Evolutionary conservation across 2,329 filamentous ascomycete genomes (phyloP).

Genomic region (Stagonosporopsis cucurbitacearum): DNA sequence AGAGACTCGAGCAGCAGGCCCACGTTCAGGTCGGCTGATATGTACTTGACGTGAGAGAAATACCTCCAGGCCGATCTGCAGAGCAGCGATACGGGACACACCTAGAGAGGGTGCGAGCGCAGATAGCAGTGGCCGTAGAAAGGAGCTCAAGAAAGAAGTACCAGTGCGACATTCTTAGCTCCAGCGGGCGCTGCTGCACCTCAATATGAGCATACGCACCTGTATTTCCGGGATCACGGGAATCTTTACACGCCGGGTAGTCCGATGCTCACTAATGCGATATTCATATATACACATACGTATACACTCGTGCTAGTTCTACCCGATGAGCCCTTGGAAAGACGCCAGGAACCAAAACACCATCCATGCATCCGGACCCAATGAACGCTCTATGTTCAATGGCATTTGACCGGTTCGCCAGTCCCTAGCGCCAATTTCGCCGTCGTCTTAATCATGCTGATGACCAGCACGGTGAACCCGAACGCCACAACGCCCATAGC

Average conservation of each 20-base stretch:
- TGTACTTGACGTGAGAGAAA: no score
- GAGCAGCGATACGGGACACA: no score
- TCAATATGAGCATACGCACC: no score
- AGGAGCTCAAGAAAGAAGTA: no score
- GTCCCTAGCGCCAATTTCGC: conserved; percentile 35
- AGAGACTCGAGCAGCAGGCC: no score
- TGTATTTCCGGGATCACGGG: no score
- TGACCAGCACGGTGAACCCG: conserved; percentile 79
- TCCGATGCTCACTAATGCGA: not conserved
- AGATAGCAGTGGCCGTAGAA: no score
- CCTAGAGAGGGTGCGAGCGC: no score
- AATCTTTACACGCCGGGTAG: no score
- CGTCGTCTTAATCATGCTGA: conserved; percentile 53
- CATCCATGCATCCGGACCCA: not conserved
- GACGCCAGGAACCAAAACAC: not conserved
- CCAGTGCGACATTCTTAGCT: not conserved
- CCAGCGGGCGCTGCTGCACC: no score
- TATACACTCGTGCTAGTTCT: not conserved
- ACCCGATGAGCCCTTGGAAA: not conserved
- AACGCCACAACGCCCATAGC: conserved; percentile 76
- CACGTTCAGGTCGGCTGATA: no score
- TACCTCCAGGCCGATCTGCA: no score
- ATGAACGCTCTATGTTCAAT: conserved; percentile 11
- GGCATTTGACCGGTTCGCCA: conserved; percentile 33
- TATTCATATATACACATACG: not conserved